Base-by-base conservation (phyloP, 1,284 basidiomycete species). In the Trametes hirsuta region DNA sequence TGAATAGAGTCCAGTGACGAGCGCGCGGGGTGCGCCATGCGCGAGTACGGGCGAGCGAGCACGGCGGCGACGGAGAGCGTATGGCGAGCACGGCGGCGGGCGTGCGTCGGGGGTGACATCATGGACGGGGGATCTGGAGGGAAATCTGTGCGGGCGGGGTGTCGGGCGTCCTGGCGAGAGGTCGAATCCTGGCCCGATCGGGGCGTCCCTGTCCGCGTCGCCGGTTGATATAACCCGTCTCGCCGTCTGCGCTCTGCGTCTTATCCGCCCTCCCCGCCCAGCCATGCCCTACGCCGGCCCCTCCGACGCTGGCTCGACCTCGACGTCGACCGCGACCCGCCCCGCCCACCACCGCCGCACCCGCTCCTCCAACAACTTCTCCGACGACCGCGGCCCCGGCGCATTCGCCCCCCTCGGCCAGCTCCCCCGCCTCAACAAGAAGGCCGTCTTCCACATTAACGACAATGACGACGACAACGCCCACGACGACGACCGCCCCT, bases 391-490 rank as follows among this genome's bases (percentile, higher is more conserved):
- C 41, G 79, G 81, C 30, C 75, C 78, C 11, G 84, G 84, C 64
- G 79, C 85, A 14, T 85, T 86, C 63, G 75, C 75, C 22, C 75
- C 82, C 12, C 76, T 88, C 51, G 76, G 79, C 18, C 64, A 71
- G 44, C 79, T 87, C 52, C 86, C 86, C 34, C 77, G 79, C 56
- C 66, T 65, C 56, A 61, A 70, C 61, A 72, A 75, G 66, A 71
- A 70, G 53, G 65, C 73, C 36, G 70, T 75, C 55, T 79, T 81
- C 53, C 64, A 63, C 74, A 55, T 65, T 39, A 65, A 65, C 61
- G 64, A 75, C 62, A 66, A 75, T 66, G 67, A 72, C 61, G 72
- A 77, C 55, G 70, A 74, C 57, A 65, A 70, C 61, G 46, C 55
- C 49, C 42, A 66, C 55, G 59, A 66, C 60, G 61, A 65, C 59